A percentile compares a stretch with the other conserved stretches of the same genome.
phyloP scores from a whole-genome alignment of 345 rosid species.

The Hibiscus syriacus region DNA sequence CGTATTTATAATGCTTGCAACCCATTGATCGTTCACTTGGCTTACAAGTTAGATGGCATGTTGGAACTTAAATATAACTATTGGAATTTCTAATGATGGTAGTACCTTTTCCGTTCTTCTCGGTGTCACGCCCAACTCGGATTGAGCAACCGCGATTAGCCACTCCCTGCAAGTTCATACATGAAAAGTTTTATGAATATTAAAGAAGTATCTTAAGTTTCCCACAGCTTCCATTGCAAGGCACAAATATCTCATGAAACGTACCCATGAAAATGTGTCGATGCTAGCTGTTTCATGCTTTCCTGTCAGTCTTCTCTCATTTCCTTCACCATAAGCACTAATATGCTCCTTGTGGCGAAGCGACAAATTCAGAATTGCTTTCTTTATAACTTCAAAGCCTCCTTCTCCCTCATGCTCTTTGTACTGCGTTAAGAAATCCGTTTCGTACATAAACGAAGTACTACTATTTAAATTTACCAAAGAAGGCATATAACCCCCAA shows the following conservation, averaged over 20 bases:
- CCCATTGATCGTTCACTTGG: no score
- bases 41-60: no score
- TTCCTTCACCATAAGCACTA: conserved; percentile 94
- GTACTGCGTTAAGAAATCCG: conserved; percentile 40
- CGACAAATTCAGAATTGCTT: conserved; percentile 83
- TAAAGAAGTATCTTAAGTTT: neutral
- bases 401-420: conserved; percentile 89
- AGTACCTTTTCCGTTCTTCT: conserved; percentile 80
- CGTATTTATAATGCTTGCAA: no score
- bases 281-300: conserved; percentile 96
- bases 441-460: neutral
- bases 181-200: neutral
- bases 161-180: conserved; percentile 50
- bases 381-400: conserved; percentile 81
- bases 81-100: neutral
- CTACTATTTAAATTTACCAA: no score
- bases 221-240: neutral
- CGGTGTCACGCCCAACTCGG: conserved; percentile 96
- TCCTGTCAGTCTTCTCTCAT: conserved; percentile 92
- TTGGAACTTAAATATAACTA: no score
- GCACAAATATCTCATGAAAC: conserved; percentile 1
- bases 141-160: conserved; percentile 96
- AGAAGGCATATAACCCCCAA: neutral
- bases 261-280: conserved; percentile 87
- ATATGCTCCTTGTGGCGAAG: conserved; percentile 59